Evolutionary conservation across 352 stramenopile genomes (phyloP), one percentile per base, ranked within the genome.

Genomic region (Phytopythium aichiense): DNA sequence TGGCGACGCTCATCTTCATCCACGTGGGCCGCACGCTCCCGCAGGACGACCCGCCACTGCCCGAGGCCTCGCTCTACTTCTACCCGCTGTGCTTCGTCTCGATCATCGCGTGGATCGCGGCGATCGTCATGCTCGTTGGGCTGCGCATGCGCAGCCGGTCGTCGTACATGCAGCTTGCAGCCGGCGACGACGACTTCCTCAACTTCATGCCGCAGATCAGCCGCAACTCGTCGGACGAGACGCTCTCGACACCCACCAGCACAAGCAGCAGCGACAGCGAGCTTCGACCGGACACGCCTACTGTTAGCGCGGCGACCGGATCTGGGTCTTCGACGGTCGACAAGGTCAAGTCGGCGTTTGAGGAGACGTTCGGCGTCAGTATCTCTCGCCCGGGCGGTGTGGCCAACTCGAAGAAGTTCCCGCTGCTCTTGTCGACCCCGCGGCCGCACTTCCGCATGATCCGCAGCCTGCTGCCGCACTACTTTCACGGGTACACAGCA

Each of bases 21-120:
- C 71, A 56, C 4, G 57, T 90, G 1, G 72, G 75, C 13, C 60
- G 74, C 35, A 87, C 86, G 55, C 53, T 91, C 7, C 74, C 80
- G 18, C 68, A 68, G 37, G 66, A 77, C 6, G 74, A 84, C 30
- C 66, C 63, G 20, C 61, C 66, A 7, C 61, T 65, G 18, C 68
- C 69, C 31, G 77, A 89, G 58, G 72, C 76, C 18, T 75, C 75
- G 42, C 69, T 92, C 22, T 89, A 86, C 68, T 86, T 91, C 60
- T 93, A 91, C 59, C 84, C 84, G 33, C 77, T 93, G 20, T 84
- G 79, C 60, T 88, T 90, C 38, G 78, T 90, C 30, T 91, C 84
- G 9, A 74, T 93, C 20, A 31, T 90, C 11, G 74, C 84, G 42
- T 93, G 76, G 81, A 67, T 90, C 66, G 74, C 79, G 12, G 77